A percentile compares a stretch with the other conserved stretches of the same genome.
These are phyloP conservation scores for Fusarium guadeloupense DNA, from an alignment of 2,329 filamentous ascomycete species.

Conservation along the genomic window DNA sequence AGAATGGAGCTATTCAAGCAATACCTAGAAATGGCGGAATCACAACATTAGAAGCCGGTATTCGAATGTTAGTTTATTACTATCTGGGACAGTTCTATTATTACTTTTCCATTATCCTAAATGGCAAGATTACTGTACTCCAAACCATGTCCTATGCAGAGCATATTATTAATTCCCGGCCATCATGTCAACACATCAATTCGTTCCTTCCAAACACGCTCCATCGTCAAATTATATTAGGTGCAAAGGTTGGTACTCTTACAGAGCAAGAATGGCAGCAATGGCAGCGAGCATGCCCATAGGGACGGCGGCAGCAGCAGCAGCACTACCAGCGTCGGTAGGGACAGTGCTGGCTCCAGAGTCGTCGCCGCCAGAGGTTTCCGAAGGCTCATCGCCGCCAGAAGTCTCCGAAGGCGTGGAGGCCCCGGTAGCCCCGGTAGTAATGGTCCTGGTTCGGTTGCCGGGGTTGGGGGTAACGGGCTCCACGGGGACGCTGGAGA, in stretches of 20 bases:
- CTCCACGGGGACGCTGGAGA: slow-evolving; percentile 21
- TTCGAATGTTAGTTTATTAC: slow-evolving; percentile 16
- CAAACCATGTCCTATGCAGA: not conserved
- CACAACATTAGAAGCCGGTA: not conserved
- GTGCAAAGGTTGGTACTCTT: slow-evolving; percentile 22
- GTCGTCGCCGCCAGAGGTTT: slow-evolving; percentile 1
- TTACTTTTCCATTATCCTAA: slow-evolving; percentile 16
- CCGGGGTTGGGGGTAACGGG: slow-evolving; percentile 18
- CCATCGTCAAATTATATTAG: not conserved
- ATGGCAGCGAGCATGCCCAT: slow-evolving; percentile 47
- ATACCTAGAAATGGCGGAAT: not conserved
- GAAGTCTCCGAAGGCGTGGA: not conserved
- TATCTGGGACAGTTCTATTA: slow-evolving; percentile 26
- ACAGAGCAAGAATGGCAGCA: slow-evolving; percentile 48
- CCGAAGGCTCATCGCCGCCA: not conserved
- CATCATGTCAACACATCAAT: no score
- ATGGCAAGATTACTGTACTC: slow-evolving; percentile 10
- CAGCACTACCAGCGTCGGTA: slow-evolving; percentile 24
- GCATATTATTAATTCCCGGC: slow-evolving; percentile 18
- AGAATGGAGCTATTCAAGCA: not conserved
- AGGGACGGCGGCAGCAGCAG: slow-evolving; percentile 42
- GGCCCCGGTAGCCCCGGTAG: slow-evolving; percentile 9
- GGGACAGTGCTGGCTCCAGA: slow-evolving; percentile 21
- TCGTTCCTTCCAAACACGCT: not conserved
- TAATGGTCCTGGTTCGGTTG: slow-evolving; percentile 22